A percentile compares a stretch with the other conserved stretches of the same genome.
Conservation (phyloP, 1,284 basidiomycete genomes). For the Earliella scabrosa region DNA sequence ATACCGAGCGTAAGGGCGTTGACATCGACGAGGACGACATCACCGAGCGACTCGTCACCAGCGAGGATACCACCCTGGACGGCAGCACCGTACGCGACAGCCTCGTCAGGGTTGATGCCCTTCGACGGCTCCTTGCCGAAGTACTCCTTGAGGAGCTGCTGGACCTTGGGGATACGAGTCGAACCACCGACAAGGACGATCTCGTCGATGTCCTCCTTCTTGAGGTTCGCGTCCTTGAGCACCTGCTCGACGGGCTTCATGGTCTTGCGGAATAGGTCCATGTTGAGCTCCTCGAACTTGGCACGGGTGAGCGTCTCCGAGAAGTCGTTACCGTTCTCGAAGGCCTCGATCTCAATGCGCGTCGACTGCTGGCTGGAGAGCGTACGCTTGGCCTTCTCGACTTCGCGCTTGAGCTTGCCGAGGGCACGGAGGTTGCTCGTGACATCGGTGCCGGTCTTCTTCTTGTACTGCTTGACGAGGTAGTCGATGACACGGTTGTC, state of each 20-base stretch:
- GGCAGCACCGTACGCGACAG: conserved; percentile 78
- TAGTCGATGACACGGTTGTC: conserved; percentile 96
- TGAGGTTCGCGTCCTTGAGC: conserved; percentile 95
- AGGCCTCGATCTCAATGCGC: conserved; percentile 79
- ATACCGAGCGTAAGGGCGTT: conserved; percentile 95
- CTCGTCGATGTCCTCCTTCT: conserved; percentile 98
- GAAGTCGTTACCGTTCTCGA: conserved; percentile 97
- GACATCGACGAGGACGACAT: conserved; percentile 95
- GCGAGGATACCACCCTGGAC: conserved; percentile 89
- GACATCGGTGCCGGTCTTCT: conserved; percentile 93
- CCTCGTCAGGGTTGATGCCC: conserved; percentile 87
- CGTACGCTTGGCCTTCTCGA: conserved; percentile 99
- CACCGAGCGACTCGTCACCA: conserved; percentile 82
- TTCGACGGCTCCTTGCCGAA: conserved; percentile 93
- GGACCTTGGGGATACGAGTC: conserved; percentile 98
- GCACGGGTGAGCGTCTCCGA: conserved; percentile 96
- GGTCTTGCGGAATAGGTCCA: conserved; percentile 98
- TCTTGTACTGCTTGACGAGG: conserved; percentile 93
- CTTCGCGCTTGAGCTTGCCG: conserved; percentile 97
- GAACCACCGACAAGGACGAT: conserved; percentile 95
- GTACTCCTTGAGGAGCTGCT: conserved; percentile 94
- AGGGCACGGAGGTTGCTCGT: conserved; percentile 87
- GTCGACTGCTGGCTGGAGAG: conserved; percentile 80
- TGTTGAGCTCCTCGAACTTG: conserved; percentile 99
- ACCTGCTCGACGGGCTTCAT: conserved; percentile 99